Evolutionary conservation across 352 stramenopile genomes (phyloP), one percentile per base, ranked within the genome.

Genomic region (Pythium aphanidermatum): DNA sequence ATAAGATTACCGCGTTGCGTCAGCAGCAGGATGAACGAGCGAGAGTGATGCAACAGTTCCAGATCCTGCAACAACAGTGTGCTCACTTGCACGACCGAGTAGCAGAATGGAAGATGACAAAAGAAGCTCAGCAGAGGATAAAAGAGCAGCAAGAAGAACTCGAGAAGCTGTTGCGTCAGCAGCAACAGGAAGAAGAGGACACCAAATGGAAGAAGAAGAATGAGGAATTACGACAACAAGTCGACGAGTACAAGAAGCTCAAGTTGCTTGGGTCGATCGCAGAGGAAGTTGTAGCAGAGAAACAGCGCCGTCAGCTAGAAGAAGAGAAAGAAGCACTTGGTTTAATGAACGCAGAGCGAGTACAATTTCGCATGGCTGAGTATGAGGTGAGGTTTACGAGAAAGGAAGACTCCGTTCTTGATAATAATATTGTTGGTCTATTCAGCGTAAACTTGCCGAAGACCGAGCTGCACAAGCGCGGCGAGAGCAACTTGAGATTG

Each of bases 121-220:
- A 82, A 42, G 68, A 83, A 30, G 74, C 72, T 0, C 65, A 83
- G 35, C 66, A 70, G 19, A 66, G 76, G 8, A 85, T 88, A 23
- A 59, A 64, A 41, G 44, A 44, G 19, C 73, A 89, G 40, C 72
- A 86, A 46, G 51, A 55, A 0, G 72, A 83, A 41, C 62, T 86
- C 16, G 70, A 84, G 26, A 29, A 39, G 45, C 24, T 86, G 8
- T 14, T 83, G 4, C 23, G 56, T 21, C 27, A 43, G 28, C 64
- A 85, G 45, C 57, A 56, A 40, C 53, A 55, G 20, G 42, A 76
- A 24, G 65, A 75, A 24, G 62, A 83, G 13, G 62, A 72, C 0
- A 40, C 49, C 2, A 65, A 66, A 23, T 65, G 48, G 60, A 68
- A 56, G 33, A 73, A 70, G 43, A 68, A 61, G 11, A 65, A 68